A percentile compares a stretch with the other conserved stretches of the same genome.
Evolutionary conservation across 2,329 filamentous ascomycete genomes (phyloP).

Genomic region (Daldinia eschscholtzii): DNA sequence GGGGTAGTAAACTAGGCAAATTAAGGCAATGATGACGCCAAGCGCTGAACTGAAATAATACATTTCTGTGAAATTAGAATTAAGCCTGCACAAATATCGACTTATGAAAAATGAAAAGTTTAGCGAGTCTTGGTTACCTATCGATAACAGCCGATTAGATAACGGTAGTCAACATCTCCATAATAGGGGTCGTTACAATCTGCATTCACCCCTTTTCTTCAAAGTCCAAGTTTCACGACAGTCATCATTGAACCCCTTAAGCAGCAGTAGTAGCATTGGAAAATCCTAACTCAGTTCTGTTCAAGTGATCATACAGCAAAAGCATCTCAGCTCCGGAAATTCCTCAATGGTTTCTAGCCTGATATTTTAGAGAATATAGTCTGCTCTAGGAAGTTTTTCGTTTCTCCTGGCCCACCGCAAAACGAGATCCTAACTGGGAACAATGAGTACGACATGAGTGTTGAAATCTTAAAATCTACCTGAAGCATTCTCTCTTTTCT

Average conservation of each 20-base stretch:
- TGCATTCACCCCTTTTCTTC: conserved; percentile 10
- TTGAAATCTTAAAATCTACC: background rate
- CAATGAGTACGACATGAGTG: background rate
- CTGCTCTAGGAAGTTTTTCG: background rate
- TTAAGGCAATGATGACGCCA: conserved; percentile 26
- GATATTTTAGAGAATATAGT: background rate
- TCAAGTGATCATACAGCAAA: too few relatives aligned
- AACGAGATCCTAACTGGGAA: background rate
- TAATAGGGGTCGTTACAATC: background rate
- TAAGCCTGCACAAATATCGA: conserved; percentile 18
- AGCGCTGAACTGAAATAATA: conserved; percentile 5
- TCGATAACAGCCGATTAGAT: conserved; percentile 31
- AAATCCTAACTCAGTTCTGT: too few relatives aligned
- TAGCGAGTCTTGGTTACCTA: conserved; percentile 31
- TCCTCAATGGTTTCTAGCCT: background rate
- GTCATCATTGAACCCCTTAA: too few relatives aligned
- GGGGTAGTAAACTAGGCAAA: conserved; percentile 22
- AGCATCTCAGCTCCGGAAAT: too few relatives aligned
- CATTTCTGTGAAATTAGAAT: conserved; percentile 32
- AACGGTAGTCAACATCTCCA: background rate
- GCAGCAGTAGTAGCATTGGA: too few relatives aligned
- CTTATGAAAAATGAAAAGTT: conserved; percentile 25
- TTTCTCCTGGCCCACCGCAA: background rate
- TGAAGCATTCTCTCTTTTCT: background rate
- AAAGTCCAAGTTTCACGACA: background rate